These are phyloP conservation scores for Physcomitrellopsis africana DNA, from an alignment of 225 moss, liverwort and hornwort genomes.

Conservation along the genomic window DNA sequence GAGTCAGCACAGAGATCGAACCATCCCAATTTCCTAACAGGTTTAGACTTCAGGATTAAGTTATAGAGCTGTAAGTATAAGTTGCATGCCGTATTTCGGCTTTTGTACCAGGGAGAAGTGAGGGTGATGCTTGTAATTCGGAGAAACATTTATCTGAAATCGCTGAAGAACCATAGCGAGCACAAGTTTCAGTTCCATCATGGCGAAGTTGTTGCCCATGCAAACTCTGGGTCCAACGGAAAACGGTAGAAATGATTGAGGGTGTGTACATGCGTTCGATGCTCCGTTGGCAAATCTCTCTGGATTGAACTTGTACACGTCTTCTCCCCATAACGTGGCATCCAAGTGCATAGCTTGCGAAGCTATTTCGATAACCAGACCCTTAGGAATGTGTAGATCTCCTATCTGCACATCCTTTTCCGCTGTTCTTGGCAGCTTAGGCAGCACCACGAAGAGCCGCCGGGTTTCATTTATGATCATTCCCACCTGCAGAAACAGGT, in stretches of 20 bases:
- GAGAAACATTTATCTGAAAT: slow-evolving; percentile 47
- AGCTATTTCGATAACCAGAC: slow-evolving; percentile 50
- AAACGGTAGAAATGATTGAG: slow-evolving; percentile 61
- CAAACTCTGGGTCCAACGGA: slow-evolving; percentile 56
- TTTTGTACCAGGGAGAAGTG: slow-evolving; percentile 23
- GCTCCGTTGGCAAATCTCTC: slow-evolving; percentile 53
- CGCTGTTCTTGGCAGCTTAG: slow-evolving; percentile 44
- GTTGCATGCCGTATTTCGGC: slow-evolving; percentile 31
- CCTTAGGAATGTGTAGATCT: slow-evolving; percentile 53
- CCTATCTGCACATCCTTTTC: slow-evolving; percentile 51
- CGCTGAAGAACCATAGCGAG: slow-evolving; percentile 48
- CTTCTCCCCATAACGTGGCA: slow-evolving; percentile 61
- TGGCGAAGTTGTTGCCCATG: slow-evolving; percentile 56
- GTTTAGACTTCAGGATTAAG: too few species aligned
- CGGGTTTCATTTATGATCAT: slow-evolving; percentile 66
- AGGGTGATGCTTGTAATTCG: slow-evolving; percentile 47
- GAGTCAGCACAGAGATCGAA: background rate
- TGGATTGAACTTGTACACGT: slow-evolving; percentile 53
- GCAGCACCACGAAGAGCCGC: slow-evolving; percentile 50
- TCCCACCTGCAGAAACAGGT: slow-evolving; percentile 51
- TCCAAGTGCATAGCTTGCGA: slow-evolving; percentile 51
- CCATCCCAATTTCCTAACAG: background rate
- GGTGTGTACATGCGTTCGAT: slow-evolving; percentile 39
- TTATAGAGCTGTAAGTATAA: slow-evolving; percentile 22
- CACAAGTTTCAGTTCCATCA: slow-evolving; percentile 59